Base-by-base conservation (phyloP, 495 filamentous ascomycete genomes). In the Hypoxylon rickii region DNA sequence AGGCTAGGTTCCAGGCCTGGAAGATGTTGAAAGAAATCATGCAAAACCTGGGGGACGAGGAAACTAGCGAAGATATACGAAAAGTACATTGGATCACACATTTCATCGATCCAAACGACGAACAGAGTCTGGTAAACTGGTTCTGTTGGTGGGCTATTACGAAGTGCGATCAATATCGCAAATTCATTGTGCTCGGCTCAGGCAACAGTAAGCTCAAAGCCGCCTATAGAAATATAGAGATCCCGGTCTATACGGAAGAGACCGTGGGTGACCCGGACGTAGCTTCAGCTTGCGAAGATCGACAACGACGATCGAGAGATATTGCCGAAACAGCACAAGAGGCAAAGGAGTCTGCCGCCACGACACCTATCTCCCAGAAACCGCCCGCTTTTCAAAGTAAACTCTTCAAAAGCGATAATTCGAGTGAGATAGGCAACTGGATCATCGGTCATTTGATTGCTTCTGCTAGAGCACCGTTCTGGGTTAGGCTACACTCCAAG, bases 121-220 rank as follows among this genome's bases (percentile, higher is more conserved):
- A 83, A 50, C 72, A 79, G 55, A 77, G 71, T 33, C 55, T 82
- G 2, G 71, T 82, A 1, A 77, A 79, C 39, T 80, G 74, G 74
- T 82, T 79, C 47, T 79, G 78, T 13, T 77, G 70, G 67, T 83
- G 80, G 80, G 66, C 78, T n/a, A 67, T 58, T 13, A 3, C 66
- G 48, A 72, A 76, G 22, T 60, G 75, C 6, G 76, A 81, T 44
- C 69, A 65, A 41, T 80, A 70, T 48, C 72, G 74, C 13, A 76
- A 71, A 55, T 79, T 80, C 31, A 61, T 70, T 21, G 74, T 82
- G 8, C 54, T 82, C 11, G 78, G 79, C 8, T 76, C 74, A 1
- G 68, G 63, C 46, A 40, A 48, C 10, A 44, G 11, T 1, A 73
- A 50, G 16, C 65, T 58, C 3, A 61, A 41, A 39, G 66, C 60